A percentile compares a stretch with the other conserved stretches of the same genome.
Conservation (phyloP, 2,329 filamentous ascomycete species). For the Lasiodiplodia citricola region DNA sequence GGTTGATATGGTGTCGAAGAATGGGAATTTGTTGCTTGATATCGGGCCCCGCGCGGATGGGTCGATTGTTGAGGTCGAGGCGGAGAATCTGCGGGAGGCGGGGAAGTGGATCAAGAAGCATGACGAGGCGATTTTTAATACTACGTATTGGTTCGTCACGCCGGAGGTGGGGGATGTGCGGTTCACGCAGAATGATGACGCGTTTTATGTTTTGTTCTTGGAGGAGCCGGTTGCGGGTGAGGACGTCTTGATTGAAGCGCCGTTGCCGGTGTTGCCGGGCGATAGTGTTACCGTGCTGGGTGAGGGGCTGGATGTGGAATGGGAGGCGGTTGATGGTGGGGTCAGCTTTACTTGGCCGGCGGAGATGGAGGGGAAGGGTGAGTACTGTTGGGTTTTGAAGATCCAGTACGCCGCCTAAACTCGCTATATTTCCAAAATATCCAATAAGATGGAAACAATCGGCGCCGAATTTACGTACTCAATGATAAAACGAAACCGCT, state of each 20-base stretch:
- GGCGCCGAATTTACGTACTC: too few relatives aligned
- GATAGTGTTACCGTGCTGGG: slow-evolving; percentile 56
- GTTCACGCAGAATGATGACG: slow-evolving; percentile 59
- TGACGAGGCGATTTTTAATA: slow-evolving; percentile 62
- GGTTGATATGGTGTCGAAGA: slow-evolving; percentile 61
- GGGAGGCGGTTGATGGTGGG: slow-evolving; percentile 30
- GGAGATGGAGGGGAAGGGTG: slow-evolving; percentile 28
- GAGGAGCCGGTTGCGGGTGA: slow-evolving; percentile 41
- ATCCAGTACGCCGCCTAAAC: slow-evolving; percentile 27
- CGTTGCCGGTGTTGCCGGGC: slow-evolving; percentile 54
- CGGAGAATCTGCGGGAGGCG: slow-evolving; percentile 55
- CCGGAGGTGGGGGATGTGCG: slow-evolving; percentile 52
- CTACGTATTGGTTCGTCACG: slow-evolving; percentile 59
- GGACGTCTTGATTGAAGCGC: slow-evolving; percentile 47
- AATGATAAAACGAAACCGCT: too few relatives aligned
- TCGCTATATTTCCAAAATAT: too few relatives aligned
- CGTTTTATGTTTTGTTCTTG: slow-evolving; percentile 59
- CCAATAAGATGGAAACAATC: too few relatives aligned
- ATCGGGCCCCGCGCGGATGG: slow-evolving; percentile 63
- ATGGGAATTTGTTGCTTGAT: slow-evolving; percentile 63
- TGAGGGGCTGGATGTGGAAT: slow-evolving; percentile 28
- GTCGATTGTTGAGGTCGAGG: slow-evolving; percentile 57
- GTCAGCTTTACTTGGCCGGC: slow-evolving; percentile 36
- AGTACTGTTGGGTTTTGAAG: slow-evolving; percentile 32
- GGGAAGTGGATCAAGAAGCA: slow-evolving; percentile 61